phyloP scores from a whole-genome alignment of 2,329 filamentous ascomycete genomes.

The Lasiodiplodia sp. region DNA sequence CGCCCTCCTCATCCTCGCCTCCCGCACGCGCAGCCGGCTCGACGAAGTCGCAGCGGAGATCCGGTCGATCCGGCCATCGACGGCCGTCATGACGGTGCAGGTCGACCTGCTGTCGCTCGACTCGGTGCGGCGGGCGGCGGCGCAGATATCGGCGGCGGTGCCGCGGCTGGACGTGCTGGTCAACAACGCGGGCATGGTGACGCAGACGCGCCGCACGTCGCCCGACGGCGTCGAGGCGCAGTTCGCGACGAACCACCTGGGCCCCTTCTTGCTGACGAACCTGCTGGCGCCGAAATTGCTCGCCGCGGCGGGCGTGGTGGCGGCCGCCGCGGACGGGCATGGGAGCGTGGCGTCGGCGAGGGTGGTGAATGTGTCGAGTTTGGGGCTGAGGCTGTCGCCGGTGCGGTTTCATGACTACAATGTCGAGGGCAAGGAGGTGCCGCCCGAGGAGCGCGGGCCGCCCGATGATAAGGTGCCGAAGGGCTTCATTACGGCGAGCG shows the following conservation, averaged over 20 bases:
- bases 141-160: conserved; percentile 39
- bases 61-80: conserved; percentile 40
- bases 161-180: conserved; percentile 52
- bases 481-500: not conserved
- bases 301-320: conserved; percentile 35
- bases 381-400: conserved; percentile 32
- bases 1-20: conserved; percentile 44
- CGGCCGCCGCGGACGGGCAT: conserved; percentile 24
- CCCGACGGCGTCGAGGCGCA: conserved; percentile 55
- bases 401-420: conserved; percentile 35
- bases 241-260: conserved; percentile 56
- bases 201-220: conserved; percentile 41
- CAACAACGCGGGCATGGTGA: conserved; percentile 48
- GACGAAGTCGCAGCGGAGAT: conserved; percentile 49
- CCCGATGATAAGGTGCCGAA: not conserved
- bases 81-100: conserved; percentile 41
- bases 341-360: conserved; percentile 33
- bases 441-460: conserved; percentile 20
- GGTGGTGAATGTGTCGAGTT: conserved; percentile 41
- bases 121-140: conserved; percentile 46
- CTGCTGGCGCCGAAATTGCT: conserved; percentile 52
- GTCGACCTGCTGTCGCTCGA: conserved; percentile 49
- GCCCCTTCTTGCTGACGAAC: conserved; percentile 54
- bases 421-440: conserved; percentile 30
- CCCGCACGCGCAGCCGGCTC: conserved; percentile 53